Percentiles rank a stretch among this genome's conserved stretches.
Evolutionary conservation across 108 stramenopile species (phyloP).

Genomic region (Aurantiochytrium sp.): DNA sequence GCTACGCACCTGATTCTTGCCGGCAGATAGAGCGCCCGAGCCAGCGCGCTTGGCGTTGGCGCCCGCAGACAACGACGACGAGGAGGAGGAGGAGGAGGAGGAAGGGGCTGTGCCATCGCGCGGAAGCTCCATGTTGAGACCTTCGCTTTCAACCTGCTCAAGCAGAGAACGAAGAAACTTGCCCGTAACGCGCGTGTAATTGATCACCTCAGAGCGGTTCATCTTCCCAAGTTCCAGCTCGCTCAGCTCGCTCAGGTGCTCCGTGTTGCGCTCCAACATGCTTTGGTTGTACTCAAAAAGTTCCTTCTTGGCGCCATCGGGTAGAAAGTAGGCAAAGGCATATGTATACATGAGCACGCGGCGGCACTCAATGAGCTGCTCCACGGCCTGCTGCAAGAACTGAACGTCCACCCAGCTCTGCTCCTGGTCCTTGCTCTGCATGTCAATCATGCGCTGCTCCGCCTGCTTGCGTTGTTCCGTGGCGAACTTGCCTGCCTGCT

Average conservation of each 20-base stretch:
- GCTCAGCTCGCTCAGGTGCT: constrained; percentile 72
- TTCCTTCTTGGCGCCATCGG: constrained; percentile 55
- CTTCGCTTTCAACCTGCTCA: constrained; percentile 52
- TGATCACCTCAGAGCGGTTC: constrained; percentile 87
- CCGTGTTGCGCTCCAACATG: constrained; percentile 93
- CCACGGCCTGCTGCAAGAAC: constrained; percentile 88
- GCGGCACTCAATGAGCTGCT: constrained; percentile 90
- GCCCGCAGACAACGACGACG: too few species aligned
- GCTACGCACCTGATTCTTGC: too few species aligned
- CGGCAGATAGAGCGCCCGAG: too few species aligned
- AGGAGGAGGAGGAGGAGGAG: too few species aligned
- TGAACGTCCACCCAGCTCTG: constrained; percentile 86
- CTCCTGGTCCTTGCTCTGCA: constrained; percentile 73
- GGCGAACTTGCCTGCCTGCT: constrained; percentile 83
- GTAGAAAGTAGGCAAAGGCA: constrained; percentile 81
- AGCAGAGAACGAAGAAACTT: constrained; percentile 82
- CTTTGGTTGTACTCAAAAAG: constrained; percentile 97
- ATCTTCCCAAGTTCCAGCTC: constrained; percentile 60
- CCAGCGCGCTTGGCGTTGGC: too few species aligned
- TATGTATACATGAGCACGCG: constrained; percentile 90
- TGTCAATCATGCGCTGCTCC: constrained; percentile 75
- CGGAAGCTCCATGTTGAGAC: not conserved
- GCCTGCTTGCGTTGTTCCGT: constrained; percentile 67
- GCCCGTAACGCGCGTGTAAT: constrained; percentile 85
- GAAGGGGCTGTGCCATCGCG: not conserved